Evolutionary conservation across 805 yeast genomes (phyloP).

Genomic region (Danielia reshetovae): DNA sequence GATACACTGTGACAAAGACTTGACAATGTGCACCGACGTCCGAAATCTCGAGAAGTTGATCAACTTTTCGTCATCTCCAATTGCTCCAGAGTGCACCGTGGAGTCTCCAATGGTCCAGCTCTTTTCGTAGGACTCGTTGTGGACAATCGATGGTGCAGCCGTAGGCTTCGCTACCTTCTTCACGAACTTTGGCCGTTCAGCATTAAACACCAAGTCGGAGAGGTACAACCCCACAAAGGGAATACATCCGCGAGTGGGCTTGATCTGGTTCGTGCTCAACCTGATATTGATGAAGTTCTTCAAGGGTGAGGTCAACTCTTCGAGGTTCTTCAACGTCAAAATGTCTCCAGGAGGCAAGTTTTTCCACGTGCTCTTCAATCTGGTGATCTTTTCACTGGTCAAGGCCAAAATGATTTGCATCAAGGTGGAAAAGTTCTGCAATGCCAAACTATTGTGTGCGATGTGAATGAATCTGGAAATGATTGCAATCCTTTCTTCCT

Average conservation of each 20-base stretch:
- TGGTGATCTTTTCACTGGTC: constrained; percentile 58
- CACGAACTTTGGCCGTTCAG: constrained; percentile 53
- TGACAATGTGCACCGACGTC: constrained; percentile 71
- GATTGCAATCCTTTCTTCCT: constrained; percentile 58
- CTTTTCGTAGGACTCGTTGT: constrained; percentile 3
- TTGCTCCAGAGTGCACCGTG: constrained; percentile 5
- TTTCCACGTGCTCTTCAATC: constrained; percentile 69
- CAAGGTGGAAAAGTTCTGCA: constrained; percentile 83
- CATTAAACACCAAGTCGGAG: constrained; percentile 75
- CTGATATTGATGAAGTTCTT: constrained; percentile 70
- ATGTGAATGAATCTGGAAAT: constrained; percentile 85
- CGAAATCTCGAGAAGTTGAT: constrained; percentile 78
- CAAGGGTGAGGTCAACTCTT: constrained; percentile 68
- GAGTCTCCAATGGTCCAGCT: constrained; percentile 11
- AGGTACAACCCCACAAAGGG: constrained; percentile 88
- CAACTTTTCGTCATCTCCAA: constrained; percentile 32
- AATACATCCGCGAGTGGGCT: constrained; percentile 70
- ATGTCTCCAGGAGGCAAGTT: constrained; percentile 69
- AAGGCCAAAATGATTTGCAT: constrained; percentile 85
- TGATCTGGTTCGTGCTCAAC: constrained; percentile 53
- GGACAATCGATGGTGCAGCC: neutral
- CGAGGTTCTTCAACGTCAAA: constrained; percentile 61
- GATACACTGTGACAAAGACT: constrained; percentile 71
- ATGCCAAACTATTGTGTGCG: constrained; percentile 65
- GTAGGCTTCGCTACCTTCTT: constrained; percentile 16